Conservation (phyloP, 257 asterid genomes). For the Anisodus acutangulus region DNA sequence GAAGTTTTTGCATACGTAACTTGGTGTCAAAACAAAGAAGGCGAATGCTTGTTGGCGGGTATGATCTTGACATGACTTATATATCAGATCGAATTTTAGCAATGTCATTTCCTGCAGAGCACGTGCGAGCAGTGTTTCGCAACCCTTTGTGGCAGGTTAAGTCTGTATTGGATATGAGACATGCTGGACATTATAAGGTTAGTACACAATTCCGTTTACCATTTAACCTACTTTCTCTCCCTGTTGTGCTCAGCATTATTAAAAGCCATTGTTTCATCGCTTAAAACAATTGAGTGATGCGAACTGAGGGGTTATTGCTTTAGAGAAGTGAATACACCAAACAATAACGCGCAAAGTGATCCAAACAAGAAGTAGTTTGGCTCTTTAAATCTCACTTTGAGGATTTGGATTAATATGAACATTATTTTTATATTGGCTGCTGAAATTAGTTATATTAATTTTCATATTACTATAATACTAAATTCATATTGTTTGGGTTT, state of each 20-base stretch:
- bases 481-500: not conserved
- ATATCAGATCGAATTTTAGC: slow-evolving; percentile 70
- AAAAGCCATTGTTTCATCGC: not conserved
- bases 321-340: not conserved
- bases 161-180: slow-evolving; percentile 74
- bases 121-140: slow-evolving; percentile 75
- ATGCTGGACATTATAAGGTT: slow-evolving; percentile 73
- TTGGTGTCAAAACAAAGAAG: slow-evolving; percentile 75
- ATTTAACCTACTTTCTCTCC: not conserved
- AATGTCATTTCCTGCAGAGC: slow-evolving; percentile 86
- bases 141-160: slow-evolving; percentile 92
- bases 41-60: slow-evolving; percentile 79
- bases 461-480: not conserved
- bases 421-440: not conserved
- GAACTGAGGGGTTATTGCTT: not conserved
- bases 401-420: not conserved
- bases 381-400: not conserved
- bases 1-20: slow-evolving; percentile 60
- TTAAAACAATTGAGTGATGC: not conserved
- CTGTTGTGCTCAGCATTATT: not conserved
- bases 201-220: slow-evolving; percentile 19
- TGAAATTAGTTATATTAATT: not conserved
- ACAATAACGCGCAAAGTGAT: not conserved
- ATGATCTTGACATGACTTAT: slow-evolving; percentile 88
- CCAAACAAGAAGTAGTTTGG: not conserved